A percentile compares a stretch with the other conserved stretches of the same genome.
Evolutionary conservation across 108 stramenopile genomes (phyloP).

Genomic region (Craspedostauros australis): DNA sequence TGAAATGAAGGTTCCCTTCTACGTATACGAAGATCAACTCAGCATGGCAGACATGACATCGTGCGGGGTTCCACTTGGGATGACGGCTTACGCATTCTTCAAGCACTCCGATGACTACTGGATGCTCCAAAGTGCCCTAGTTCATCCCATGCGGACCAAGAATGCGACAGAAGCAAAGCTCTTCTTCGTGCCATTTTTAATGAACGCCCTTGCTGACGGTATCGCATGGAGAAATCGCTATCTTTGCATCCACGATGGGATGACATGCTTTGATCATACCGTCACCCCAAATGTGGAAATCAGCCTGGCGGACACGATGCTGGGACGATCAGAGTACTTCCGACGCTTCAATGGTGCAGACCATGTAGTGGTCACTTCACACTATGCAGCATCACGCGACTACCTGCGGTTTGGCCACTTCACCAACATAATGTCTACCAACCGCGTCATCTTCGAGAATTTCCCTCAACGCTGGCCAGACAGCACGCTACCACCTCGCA

Average conservation of each 20-base stretch:
- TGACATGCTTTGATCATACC: no score
- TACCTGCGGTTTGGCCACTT: no score
- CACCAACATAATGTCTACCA: no score
- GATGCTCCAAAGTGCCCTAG: constrained; percentile 11
- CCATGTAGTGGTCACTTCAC: constrained; percentile 12
- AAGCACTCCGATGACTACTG: constrained; percentile 27
- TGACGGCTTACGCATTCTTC: not conserved
- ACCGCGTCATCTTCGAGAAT: no score
- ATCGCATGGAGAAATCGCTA: no score
- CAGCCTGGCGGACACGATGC: not conserved
- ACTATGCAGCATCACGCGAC: no score
- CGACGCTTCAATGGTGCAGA: constrained; percentile 13
- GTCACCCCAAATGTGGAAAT: no score
- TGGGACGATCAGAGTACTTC: constrained; percentile 6
- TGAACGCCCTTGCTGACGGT: no score
- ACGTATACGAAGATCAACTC: constrained; percentile 15
- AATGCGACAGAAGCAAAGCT: constrained; percentile 16
- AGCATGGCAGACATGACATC: constrained; percentile 2
- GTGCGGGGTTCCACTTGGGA: constrained; percentile 1
- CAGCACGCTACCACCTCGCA: no score
- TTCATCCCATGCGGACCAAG: constrained; percentile 24
- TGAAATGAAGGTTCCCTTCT: constrained; percentile 18
- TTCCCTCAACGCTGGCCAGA: no score
- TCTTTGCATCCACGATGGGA: no score
- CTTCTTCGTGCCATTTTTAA: constrained; percentile 19